Base-by-base conservation (phyloP, 1,284 basidiomycete species). In the Chondrostereum purpureum region DNA sequence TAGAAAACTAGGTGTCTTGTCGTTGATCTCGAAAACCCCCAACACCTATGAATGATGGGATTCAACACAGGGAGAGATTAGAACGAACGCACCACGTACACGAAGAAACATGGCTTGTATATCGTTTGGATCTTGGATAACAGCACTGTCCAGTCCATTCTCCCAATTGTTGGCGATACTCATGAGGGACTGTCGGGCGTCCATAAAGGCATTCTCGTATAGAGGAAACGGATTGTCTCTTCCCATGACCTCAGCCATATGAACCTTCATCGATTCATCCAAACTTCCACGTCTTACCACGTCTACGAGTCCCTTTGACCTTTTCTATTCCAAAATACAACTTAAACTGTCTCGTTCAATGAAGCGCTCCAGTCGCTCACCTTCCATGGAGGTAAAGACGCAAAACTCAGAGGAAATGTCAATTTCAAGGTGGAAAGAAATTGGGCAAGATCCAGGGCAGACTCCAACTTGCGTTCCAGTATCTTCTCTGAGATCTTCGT, bases 161-260 rank as follows among this genome's bases (percentile, higher is more conserved):
- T 51, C 44, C 35, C 44, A 21, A 18, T 17, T 20, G 12, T 46
- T 45, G 3, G 40, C 50, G n/a, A 51, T 14, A 5, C 24, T 20
- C 47, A 46, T 46, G 1, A 49, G 11, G 2, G 50, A 48, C 20
- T 51, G 47, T 5, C 50, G 47, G 22, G 45, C 36, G 18, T 49
- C 50, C 42, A 48, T 36, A 21, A 51, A 51, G 3, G 44, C 33
- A 35, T 46, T 44, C 22, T 44, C 27, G 14, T 43, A 46, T 4
- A 44, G 33, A 2, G 44, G 44, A 39, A 45, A 40, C 6, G 47
- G 23, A n/a, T 38, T 39, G 27, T 8, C n/a, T 31, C 8, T 31
- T 31, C 27, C 27, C 27, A 31, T 31, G n/a, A n/a, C 8, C 8
- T n/a, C 8, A 31, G 27, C 8, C 8, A n/a, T 31, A 31, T 8